Base-by-base conservation (phyloP, 208 protist genomes). In the Acanthamoeba rhysodes region DNA sequence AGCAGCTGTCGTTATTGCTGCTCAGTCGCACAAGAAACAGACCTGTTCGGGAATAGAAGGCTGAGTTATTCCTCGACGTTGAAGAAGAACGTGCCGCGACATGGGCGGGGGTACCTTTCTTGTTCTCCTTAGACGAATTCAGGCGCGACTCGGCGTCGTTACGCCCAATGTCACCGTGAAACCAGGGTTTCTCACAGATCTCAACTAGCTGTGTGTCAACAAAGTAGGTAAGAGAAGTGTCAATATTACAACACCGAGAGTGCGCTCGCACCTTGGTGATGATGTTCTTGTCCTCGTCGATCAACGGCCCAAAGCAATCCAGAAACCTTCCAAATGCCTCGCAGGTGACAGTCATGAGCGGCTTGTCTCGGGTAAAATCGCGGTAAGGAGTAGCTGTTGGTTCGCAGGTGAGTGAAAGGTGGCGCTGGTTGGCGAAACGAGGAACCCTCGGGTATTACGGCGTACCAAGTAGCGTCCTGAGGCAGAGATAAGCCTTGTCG, bases 1-100 rank as follows among this genome's bases (percentile, higher is more conserved):
- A 88, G 53, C 80, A 88, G n/a, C 80, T 88, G n/a, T 88, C 80
- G 27, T 64, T 64, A n/a, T 88, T 88, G 53, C 80, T 88, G 80
- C 80, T 88, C 27, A 88, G 27, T 9, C 80, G 80, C 41, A 88
- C 80, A 9, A 88, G 53, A 62, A 88, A 88, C 8, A 64, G n/a
- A 16, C 80, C 80, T 88, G 16, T 50, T 74, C 37, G 68, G n/a
- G 62, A 82, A 82, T 45, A 78, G 20, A 87, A 59, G 34, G 10
- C 48, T 5, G 32, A 24, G 59, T 66, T 66, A 66, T 4, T 24
- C 18, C 24, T n/a, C 4, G n/a, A n/a, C 64, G 7, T 70, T 24
- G n/a, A 29, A 70, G 22, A 64, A 62, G 20, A 64, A n/a, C 32
- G 10, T 32, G 16, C n/a, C 14, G 37, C 32, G 24, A 57, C 27